phyloP scores from a whole-genome alignment of 1,139 yeast genomes.

The Nadsonia starkeyi-henricii region DNA sequence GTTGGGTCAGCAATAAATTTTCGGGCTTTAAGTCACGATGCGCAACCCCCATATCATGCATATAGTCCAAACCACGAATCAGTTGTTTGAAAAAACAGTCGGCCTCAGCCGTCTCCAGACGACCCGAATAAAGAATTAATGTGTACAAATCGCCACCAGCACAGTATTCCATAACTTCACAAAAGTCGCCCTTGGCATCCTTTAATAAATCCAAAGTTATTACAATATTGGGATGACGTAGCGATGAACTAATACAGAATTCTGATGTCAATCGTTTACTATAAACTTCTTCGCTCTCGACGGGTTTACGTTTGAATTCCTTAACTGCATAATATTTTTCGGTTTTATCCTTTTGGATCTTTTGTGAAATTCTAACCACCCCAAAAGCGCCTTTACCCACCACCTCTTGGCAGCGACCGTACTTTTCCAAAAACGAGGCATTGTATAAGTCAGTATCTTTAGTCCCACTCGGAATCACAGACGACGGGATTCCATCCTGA shows the following conservation, averaged over 20 bases:
- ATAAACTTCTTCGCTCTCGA: constrained; percentile 46
- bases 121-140: constrained; percentile 65
- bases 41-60: constrained; percentile 96
- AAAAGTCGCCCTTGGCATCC: constrained; percentile 85
- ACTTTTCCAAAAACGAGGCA: constrained; percentile 42
- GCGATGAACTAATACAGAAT: constrained; percentile 70
- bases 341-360: constrained; percentile 29
- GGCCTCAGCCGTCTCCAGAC: constrained; percentile 70
- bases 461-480: constrained; percentile 1
- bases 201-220: constrained; percentile 75
- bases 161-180: constrained; percentile 95
- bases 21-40: constrained; percentile 95
- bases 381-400: constrained; percentile 85
- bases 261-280: constrained; percentile 68
- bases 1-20: constrained; percentile 64
- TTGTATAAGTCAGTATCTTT: constrained; percentile 12
- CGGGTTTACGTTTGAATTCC: constrained; percentile 48
- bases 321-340: constrained; percentile 66
- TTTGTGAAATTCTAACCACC: constrained; percentile 59
- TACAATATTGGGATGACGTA: constrained; percentile 69
- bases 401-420: constrained; percentile 67
- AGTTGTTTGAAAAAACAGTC: constrained; percentile 92
- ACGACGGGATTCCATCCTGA: constrained; percentile 18
- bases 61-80: constrained; percentile 79
- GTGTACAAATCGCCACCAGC: constrained; percentile 91